These are phyloP conservation scores for Zoysia pacifica DNA, from an alignment of 176 grass and related monocot genomes.

Conservation along the genomic window DNA sequence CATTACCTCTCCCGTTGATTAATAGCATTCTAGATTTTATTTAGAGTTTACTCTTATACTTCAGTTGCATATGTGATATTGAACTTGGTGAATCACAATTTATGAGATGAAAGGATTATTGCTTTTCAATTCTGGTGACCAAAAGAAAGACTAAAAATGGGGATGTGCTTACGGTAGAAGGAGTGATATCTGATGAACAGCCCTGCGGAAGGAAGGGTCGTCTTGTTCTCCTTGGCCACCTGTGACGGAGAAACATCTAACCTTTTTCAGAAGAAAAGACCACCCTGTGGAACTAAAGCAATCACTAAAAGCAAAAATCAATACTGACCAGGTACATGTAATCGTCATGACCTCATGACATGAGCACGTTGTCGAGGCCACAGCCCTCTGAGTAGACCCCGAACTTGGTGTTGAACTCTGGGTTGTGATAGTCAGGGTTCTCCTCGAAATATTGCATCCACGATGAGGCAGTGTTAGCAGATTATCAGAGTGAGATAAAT, in stretches of 20 bases:
- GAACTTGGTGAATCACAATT: no score
- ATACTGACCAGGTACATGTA: slow-evolving; percentile 79
- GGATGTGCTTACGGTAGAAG: slow-evolving; percentile 70
- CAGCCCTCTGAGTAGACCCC: slow-evolving; percentile 80
- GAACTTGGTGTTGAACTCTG: slow-evolving; percentile 70
- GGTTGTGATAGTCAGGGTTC: slow-evolving; percentile 76
- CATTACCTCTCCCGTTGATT: no score
- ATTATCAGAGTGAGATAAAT: neutral
- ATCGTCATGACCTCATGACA: slow-evolving; percentile 89
- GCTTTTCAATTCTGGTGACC: neutral
- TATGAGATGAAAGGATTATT: no score
- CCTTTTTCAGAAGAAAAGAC: neutral
- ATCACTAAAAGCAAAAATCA: neutral
- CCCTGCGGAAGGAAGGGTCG: slow-evolving; percentile 75
- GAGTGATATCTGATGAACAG: slow-evolving; percentile 95
- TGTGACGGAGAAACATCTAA: slow-evolving; percentile 25
- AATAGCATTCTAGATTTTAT: no score
- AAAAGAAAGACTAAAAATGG: neutral
- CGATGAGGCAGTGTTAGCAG: neutral
- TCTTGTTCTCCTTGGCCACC: slow-evolving; percentile 94
- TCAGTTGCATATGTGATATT: no score
- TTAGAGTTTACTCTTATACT: no score
- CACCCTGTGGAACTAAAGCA: neutral
- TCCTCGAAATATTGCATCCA: slow-evolving; percentile 64
- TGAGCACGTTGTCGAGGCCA: slow-evolving; percentile 74